Percentiles rank a stretch among this genome's conserved stretches.
Evolutionary conservation across 2,329 filamentous ascomycete genomes (phyloP).

Genomic region (Fusarium dimerum): DNA sequence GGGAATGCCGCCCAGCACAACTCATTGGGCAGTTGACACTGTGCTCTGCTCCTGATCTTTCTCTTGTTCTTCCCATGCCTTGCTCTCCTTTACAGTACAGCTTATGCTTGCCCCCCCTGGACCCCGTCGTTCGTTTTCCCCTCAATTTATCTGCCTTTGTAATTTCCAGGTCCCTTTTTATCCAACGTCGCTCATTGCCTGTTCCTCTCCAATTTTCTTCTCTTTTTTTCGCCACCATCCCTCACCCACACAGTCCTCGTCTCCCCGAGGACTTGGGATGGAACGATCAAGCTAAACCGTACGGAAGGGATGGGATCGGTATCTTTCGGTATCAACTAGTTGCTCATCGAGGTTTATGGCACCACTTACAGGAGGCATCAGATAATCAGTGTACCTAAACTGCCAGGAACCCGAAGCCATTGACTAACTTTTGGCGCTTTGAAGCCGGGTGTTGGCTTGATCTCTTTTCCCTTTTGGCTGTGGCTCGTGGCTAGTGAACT

Average conservation of each 20-base stretch:
- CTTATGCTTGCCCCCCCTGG: background rate
- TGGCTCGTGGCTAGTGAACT: too few species aligned
- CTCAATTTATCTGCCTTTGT: background rate
- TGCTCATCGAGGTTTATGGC: conserved; percentile 1
- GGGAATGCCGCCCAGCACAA: background rate
- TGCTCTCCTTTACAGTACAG: conserved; percentile 5
- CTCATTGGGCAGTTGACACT: conserved; percentile 5
- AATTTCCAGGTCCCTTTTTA: background rate
- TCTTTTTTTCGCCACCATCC: background rate
- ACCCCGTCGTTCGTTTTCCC: background rate
- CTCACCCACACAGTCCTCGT: background rate
- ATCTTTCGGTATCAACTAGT: background rate
- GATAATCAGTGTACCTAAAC: background rate
- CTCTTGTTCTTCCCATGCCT: conserved; percentile 3
- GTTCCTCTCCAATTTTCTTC: background rate
- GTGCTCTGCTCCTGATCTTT: background rate
- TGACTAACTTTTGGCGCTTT: background rate
- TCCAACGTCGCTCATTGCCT: background rate
- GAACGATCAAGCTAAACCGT: background rate
- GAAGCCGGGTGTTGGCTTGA: too few species aligned
- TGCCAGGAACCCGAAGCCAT: background rate
- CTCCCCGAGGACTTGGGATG: background rate
- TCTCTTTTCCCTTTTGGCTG: too few species aligned
- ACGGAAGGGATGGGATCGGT: background rate
- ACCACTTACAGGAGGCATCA: conserved; percentile 7